phyloP scores from a whole-genome alignment of 2,329 filamentous ascomycete species.

The Macroventuria anomochaeta region DNA sequence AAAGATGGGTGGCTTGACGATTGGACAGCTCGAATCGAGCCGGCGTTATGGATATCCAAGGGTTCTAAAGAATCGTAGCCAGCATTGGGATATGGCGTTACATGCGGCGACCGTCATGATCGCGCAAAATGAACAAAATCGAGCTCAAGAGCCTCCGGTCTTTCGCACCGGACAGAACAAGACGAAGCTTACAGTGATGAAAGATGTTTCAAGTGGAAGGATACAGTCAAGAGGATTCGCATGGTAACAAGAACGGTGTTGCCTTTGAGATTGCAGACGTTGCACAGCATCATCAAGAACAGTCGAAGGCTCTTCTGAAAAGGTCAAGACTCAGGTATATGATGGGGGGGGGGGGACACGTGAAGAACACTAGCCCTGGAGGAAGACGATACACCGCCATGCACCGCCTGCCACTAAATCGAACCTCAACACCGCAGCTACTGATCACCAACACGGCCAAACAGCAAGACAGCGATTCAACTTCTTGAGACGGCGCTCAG shows the following conservation, averaged over 20 bases:
- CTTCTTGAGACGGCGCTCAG: background rate
- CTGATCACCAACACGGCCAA: background rate
- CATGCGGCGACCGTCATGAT: slow-evolving; percentile 19
- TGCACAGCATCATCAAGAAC: background rate
- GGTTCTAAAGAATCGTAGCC: slow-evolving; percentile 20
- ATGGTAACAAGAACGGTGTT: background rate
- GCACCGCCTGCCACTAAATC: background rate
- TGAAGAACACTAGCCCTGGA: background rate
- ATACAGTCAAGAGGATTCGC: background rate
- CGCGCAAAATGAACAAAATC: slow-evolving; percentile 36
- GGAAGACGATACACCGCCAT: background rate
- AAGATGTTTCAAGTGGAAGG: background rate
- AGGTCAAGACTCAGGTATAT: background rate
- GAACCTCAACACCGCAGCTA: background rate
- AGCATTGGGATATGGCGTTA: slow-evolving; percentile 39
- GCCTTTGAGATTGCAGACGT: background rate
- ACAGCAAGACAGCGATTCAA: background rate
- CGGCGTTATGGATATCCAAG: slow-evolving; percentile 32
- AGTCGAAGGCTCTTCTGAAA: background rate
- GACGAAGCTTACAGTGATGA: slow-evolving; percentile 13
- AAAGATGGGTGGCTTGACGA: slow-evolving; percentile 26
- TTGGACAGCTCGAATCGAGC: slow-evolving; percentile 26
- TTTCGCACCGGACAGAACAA: slow-evolving; percentile 9
- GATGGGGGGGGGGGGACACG: background rate
- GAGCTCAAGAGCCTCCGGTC: slow-evolving; percentile 28